A percentile compares a stretch with the other conserved stretches of the same genome.
phyloP scores from a whole-genome alignment of 2,329 filamentous ascomycete genomes.

The Cladosporium sp. region DNA sequence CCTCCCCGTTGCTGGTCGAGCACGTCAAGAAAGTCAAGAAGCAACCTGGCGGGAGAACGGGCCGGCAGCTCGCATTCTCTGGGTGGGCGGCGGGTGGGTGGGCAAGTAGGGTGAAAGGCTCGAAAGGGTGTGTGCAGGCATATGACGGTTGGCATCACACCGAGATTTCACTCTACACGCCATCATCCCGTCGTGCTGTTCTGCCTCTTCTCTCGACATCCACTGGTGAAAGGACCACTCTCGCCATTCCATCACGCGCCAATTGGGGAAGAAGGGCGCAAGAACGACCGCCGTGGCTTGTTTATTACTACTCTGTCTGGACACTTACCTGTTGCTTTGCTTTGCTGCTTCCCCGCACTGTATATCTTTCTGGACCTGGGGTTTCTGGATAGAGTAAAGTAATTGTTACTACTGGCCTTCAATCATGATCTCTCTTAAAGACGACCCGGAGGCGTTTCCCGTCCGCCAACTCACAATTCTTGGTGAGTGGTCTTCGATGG shows the following conservation, averaged over 20 bases:
- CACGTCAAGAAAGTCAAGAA: conserved; percentile 15
- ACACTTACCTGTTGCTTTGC: neutral
- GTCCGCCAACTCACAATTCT: conserved; percentile 78
- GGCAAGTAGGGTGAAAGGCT: neutral
- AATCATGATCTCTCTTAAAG: conserved; percentile 18
- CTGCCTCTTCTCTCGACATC: neutral
- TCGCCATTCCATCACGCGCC: neutral
- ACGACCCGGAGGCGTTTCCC: conserved; percentile 72
- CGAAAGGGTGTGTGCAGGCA: neutral
- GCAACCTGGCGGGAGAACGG: conserved; percentile 11
- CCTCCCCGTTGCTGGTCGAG: conserved; percentile 11
- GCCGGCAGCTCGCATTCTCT: conserved; percentile 1
- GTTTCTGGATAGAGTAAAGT: neutral
- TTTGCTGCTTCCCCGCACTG: neutral
- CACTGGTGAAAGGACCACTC: neutral
- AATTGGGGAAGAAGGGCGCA: conserved; percentile 4
- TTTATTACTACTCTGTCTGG: neutral
- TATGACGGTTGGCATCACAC: conserved; percentile 14
- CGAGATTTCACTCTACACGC: conserved; percentile 14
- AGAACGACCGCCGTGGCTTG: neutral
- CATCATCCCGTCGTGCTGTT: neutral
- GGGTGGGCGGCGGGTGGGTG: neutral
- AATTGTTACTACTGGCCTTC: neutral
- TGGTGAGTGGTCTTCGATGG: conserved; percentile 55
- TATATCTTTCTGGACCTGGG: neutral